Evolutionary conservation across 1,284 basidiomycete genomes (phyloP), one percentile per base, ranked within the genome.

Genomic region (Marasmius tenuissimus): DNA sequence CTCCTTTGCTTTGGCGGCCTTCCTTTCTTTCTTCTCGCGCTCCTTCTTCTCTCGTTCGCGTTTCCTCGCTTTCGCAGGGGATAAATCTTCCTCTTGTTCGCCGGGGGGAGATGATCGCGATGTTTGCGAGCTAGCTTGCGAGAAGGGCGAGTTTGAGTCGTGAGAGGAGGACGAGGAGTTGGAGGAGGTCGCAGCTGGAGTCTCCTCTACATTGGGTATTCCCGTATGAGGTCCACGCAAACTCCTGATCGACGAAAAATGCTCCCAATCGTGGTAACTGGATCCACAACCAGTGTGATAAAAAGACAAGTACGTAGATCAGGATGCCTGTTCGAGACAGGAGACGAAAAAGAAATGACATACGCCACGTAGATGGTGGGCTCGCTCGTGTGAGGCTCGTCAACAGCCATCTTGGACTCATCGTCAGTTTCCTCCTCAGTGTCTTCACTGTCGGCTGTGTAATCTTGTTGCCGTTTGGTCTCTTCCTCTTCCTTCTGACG

Each of bases 201-300:
- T 74, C 72, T 94, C 91, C 52, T 78, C 73, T 11, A 95, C 86
- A 59, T 80, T 77, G 3, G 94, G 94, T 4, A 89, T 76, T 6
- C 93, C 94, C 0, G 84, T 78, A 69, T 96, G 93, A 0, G 94
- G 94, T 2, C 94, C 94, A n/a, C 81, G 81, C 38, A 94, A 76
- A 72, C 92, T 95, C 45, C 94, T 89, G 58, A 96, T 91, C 20
- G 91, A 93, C n/a, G 92, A 94, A 71, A 96, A 96, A 73, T 96
- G 94, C 71, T 96, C 93, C 93, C 92, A 96, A 69, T 94, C 92
- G 70, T 96, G 91, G 71, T 95, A 95, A 38, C 91, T 93, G 68
- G 38, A 48, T 27, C 4, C 27, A 47, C 14, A n/a, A 38, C 49
- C 35, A 40, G 38, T 42, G 27, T 27, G 49, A 49, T 20, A 27